Evolutionary conservation across 164 flowering plant genomes (phyloP), one percentile per base, ranked within the genome.

Genomic region (Hamamelis virginiana): DNA sequence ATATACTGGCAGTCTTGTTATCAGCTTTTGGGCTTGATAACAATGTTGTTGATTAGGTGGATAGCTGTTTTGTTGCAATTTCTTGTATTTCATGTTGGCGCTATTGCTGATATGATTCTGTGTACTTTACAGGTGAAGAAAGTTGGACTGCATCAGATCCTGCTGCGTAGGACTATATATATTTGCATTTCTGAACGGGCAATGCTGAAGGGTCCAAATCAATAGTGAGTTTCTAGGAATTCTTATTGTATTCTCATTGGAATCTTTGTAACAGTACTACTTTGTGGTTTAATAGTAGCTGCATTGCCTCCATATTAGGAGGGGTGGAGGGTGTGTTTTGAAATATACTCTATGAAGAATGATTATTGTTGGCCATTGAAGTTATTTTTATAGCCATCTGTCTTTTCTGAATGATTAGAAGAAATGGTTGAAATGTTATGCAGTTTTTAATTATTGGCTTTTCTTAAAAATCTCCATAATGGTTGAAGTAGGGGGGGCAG

Each of bases 1-100:
- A 43, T 70, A 23, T 48, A 59, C 66, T 47, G 69, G 66, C 68
- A 62, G 72, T 63, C 69, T 76, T 50, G 66, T 68, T 72, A 69
- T 65, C 62, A 53, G 67, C 63, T 52, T 64, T 67, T 65, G 70
- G 73, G 70, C 70, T 64, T 52, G 62, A 64, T 68, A 65, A 43
- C 22, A 66, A 13, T 65, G 33, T 76, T 25, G 25, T 70, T 70
- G 41, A 13, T 27, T 59, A 52, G 25, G 11, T 19, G 0, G 25
- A 18, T 15, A 15, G 28, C 18, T 19, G 13, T 60, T 43, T 21
- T 48, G 4, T 38, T 22, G 11, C 22, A 22, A 0, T 55, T 14
- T 66, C 25, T 68, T 23, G 51, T 18, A 21, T 60, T 43, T 38
- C 8, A 21, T 53, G 11, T 23, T 66, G 61, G 61, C 22, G 28